phyloP scores from a whole-genome alignment of 2,329 filamentous ascomycete species.

The Chaetomium globosum region DNA sequence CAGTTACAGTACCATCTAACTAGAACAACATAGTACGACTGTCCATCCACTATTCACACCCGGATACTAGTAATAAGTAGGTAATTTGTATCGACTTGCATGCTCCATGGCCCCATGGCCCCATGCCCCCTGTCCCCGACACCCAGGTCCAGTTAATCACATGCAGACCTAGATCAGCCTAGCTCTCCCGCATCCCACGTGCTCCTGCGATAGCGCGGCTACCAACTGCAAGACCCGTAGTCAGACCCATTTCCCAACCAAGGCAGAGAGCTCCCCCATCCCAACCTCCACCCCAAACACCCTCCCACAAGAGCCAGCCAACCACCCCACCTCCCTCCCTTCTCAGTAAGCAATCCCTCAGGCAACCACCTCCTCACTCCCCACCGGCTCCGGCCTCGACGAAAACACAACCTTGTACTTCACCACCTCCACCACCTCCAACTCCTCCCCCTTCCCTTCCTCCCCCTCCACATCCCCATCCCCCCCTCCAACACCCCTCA shows the following conservation, averaged over 20 bases:
- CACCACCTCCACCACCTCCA: slow-evolving; percentile 87
- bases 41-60: background rate
- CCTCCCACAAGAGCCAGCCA: too few species aligned
- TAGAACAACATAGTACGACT: background rate
- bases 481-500: slow-evolving; percentile 77
- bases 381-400: slow-evolving; percentile 74
- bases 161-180: background rate
- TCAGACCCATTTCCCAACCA: background rate
- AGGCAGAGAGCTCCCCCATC: too few species aligned
- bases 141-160: background rate
- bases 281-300: background rate
- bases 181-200: background rate
- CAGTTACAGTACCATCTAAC: slow-evolving; percentile 39
- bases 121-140: too few species aligned
- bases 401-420: slow-evolving; percentile 86
- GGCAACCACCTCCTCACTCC: slow-evolving; percentile 42
- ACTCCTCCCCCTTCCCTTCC: slow-evolving; percentile 52
- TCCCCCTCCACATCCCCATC: slow-evolving; percentile 70
- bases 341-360: background rate
- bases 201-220: background rate
- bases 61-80: background rate
- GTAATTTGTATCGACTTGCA: background rate
- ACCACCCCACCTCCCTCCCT: too few species aligned
- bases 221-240: background rate
- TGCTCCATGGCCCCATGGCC: background rate